These are phyloP conservation scores for Solanum gracilifrons DNA, from an alignment of 257 asterid genomes.

Conservation along the genomic window DNA sequence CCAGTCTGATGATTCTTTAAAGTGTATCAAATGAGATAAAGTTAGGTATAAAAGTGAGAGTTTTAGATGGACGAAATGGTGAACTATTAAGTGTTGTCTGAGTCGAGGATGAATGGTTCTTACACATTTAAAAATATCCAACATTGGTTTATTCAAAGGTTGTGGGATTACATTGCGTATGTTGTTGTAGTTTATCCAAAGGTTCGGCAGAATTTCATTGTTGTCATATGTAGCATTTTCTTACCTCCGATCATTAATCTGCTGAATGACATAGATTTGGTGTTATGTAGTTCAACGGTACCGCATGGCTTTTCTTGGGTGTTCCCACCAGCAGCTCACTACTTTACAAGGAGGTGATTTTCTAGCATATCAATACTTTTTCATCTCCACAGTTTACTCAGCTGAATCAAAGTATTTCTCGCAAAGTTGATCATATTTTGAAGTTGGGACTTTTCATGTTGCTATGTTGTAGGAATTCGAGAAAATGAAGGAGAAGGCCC, in stretches of 20 bases:
- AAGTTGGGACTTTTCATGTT: background rate
- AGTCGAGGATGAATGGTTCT: background rate
- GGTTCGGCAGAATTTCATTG: background rate
- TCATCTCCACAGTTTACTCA: background rate
- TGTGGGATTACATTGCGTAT: background rate
- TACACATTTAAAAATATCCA: background rate
- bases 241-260: background rate
- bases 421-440: background rate
- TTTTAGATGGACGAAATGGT: background rate
- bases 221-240: background rate
- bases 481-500: slow-evolving; percentile 79
- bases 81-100: background rate
- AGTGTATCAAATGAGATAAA: background rate
- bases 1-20: background rate
- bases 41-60: background rate
- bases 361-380: background rate
- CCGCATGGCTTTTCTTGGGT: slow-evolving; percentile 98
- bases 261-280: background rate
- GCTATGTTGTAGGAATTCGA: slow-evolving; percentile 54
- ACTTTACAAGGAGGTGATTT: slow-evolving; percentile 83
- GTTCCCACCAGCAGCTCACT: slow-evolving; percentile 95
- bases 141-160: background rate
- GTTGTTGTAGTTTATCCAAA: background rate
- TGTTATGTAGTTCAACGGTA: slow-evolving; percentile 70
- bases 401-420: background rate